Evolutionary conservation across 768 basidiomycete species (phyloP).

Genomic region (Dendrothele bispora): DNA sequence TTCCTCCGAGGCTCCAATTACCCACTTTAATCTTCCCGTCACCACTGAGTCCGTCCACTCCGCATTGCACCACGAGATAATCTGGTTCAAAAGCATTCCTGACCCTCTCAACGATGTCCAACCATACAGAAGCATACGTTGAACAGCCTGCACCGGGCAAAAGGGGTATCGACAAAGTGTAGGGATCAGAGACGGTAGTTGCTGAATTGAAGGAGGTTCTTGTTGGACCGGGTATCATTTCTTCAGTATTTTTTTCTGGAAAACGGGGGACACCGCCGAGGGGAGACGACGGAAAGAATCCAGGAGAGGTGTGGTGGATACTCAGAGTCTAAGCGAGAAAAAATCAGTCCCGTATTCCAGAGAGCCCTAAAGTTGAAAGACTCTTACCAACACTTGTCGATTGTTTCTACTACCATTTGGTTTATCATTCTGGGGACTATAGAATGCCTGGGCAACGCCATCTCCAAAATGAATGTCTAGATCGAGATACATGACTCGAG

Average conservation of each 20-base stretch:
- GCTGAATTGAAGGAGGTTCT: constrained; percentile 16
- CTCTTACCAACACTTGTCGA: constrained; percentile 49
- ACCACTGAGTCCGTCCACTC: constrained; percentile 82
- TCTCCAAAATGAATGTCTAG: constrained; percentile 92
- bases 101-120: constrained; percentile 59
- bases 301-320: constrained; percentile 78
- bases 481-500: constrained; percentile 87
- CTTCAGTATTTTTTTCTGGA: too few species aligned
- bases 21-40: constrained; percentile 71
- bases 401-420: constrained; percentile 26
- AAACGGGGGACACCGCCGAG: constrained; percentile 49
- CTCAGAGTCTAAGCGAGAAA: constrained; percentile 63
- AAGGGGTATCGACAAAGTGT: constrained; percentile 82
- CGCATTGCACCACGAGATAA: constrained; percentile 82
- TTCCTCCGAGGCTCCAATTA: constrained; percentile 51
- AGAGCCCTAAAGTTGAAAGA: background rate
- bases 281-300: constrained; percentile 77
- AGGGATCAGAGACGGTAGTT: constrained; percentile 46
- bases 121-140: constrained; percentile 69
- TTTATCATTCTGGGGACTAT: too few species aligned
- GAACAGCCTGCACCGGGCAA: constrained; percentile 61
- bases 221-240: constrained; percentile 17
- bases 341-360: background rate
- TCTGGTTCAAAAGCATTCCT: constrained; percentile 69
- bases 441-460: constrained; percentile 79